A percentile compares a stretch with the other conserved stretches of the same genome.
Conservation (phyloP, 2,329 filamentous ascomycete species). For the Tolypocladium nubicola region DNA sequence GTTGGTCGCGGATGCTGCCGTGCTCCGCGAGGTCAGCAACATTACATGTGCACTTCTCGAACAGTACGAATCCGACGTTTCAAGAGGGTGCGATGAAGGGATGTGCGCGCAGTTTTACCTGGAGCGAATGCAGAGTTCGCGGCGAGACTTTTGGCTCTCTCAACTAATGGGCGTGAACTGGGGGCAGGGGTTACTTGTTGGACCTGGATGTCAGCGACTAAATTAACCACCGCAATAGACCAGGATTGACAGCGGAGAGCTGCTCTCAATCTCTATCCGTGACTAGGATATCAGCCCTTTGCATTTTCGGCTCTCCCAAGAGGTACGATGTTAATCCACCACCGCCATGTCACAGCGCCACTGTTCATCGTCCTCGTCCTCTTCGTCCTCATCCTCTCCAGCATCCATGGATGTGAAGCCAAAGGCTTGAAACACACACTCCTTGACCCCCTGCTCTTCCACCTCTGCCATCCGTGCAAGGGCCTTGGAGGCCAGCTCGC, state of each 20-base stretch:
- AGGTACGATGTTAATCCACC: neutral
- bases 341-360: neutral
- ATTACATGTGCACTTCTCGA: slow-evolving; percentile 17
- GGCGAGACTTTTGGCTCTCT: slow-evolving; percentile 20
- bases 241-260: neutral
- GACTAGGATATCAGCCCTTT: neutral
- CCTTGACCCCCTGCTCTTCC: neutral
- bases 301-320: neutral
- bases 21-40: slow-evolving; percentile 14
- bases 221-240: neutral
- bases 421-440: neutral
- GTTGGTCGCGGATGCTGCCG: slow-evolving; percentile 13
- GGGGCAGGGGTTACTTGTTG: neutral
- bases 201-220: neutral
- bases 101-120: slow-evolving; percentile 20
- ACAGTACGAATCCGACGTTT: slow-evolving; percentile 21
- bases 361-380: neutral
- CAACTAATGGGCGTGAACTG: slow-evolving; percentile 6
- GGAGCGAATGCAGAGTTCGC: slow-evolving; percentile 12
- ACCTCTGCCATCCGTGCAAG: neutral
- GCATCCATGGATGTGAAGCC: neutral
- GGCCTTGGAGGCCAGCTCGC: neutral
- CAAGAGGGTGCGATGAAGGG: slow-evolving; percentile 8
- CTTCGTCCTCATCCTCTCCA: neutral
- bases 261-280: neutral